Percentiles rank a stretch among this genome's conserved stretches.
phyloP scores from a whole-genome alignment of 73 alveolate genomes.

The Symbiodinium natans region DNA sequence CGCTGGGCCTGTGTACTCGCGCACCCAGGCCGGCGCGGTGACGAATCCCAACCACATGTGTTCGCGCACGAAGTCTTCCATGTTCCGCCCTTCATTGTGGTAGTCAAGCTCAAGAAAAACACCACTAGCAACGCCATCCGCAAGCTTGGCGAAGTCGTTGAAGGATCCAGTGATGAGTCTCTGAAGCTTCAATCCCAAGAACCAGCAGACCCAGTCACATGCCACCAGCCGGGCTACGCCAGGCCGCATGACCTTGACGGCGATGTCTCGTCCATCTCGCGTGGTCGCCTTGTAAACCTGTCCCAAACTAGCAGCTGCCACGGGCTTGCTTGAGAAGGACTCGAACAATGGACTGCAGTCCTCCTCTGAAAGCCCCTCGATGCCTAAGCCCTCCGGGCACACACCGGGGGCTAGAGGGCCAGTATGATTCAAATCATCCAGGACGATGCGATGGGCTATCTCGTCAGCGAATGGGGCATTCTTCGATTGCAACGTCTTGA shows the following conservation, averaged over 20 bases:
- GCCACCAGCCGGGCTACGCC: conserved; percentile 87
- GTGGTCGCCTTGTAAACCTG: conserved; percentile 86
- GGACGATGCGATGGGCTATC: conserved; percentile 86
- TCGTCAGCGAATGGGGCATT: conserved; percentile 65
- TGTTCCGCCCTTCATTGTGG: conserved; percentile 86
- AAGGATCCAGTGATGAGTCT: conserved; percentile 71
- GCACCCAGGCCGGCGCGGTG: conserved; percentile 89
- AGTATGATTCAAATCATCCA: conserved; percentile 77
- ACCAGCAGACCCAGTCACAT: conserved; percentile 87
- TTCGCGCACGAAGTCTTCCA: conserved; percentile 80
- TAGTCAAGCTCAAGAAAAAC: conserved; percentile 78
- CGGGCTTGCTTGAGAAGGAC: conserved; percentile 31
- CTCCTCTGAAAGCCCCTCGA: neutral
- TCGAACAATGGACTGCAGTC: conserved; percentile 17
- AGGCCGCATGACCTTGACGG: conserved; percentile 92
- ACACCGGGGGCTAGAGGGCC: conserved; percentile 67
- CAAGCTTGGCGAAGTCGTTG: conserved; percentile 84
- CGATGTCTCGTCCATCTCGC: conserved; percentile 44
- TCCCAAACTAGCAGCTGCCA: conserved; percentile 67
- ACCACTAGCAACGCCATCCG: conserved; percentile 76
- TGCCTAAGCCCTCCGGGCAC: neutral
- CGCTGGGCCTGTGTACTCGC: conserved; percentile 25
- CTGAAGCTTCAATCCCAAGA: neutral
- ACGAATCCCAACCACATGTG: conserved; percentile 93
- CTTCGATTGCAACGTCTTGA: conserved; percentile 62